Conservation (phyloP, 2,329 filamentous ascomycete genomes). For the Pseudogymnoascus sp. region DNA sequence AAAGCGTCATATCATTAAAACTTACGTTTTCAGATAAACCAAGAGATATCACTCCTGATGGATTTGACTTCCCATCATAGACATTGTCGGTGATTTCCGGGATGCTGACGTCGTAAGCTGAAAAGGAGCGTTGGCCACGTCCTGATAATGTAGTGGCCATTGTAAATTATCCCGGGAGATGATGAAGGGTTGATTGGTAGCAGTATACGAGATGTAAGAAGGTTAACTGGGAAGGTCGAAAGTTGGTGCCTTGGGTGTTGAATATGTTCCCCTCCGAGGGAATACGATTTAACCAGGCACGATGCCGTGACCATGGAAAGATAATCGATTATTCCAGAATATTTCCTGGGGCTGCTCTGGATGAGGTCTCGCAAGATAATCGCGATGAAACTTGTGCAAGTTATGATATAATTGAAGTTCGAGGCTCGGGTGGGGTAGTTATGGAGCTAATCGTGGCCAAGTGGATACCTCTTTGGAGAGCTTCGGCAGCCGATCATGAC, state of each 20-base stretch:
- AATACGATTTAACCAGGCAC: background rate
- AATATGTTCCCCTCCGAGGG: background rate
- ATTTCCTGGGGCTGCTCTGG: background rate
- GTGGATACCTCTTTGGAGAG: background rate
- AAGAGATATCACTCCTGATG: slow-evolving; percentile 18
- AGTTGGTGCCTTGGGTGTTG: background rate
- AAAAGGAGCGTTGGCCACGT: background rate
- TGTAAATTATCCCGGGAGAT: background rate
- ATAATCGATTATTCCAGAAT: background rate
- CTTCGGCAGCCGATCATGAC: background rate
- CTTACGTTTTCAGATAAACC: slow-evolving; percentile 20
- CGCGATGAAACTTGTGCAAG: background rate
- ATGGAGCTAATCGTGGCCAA: background rate
- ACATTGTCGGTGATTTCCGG: slow-evolving; percentile 11
- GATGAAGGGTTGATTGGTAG: background rate
- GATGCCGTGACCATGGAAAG: background rate
- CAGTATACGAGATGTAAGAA: background rate
- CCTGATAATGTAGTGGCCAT: background rate
- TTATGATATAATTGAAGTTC: background rate
- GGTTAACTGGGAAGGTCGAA: background rate
- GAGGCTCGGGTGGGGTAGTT: background rate
- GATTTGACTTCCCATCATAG: slow-evolving; percentile 18
- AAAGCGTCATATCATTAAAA: background rate
- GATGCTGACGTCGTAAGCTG: background rate
- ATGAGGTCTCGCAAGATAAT: background rate